Conservation (phyloP, 176 grass and related monocot species). For the Guadua angustifolia region DNA sequence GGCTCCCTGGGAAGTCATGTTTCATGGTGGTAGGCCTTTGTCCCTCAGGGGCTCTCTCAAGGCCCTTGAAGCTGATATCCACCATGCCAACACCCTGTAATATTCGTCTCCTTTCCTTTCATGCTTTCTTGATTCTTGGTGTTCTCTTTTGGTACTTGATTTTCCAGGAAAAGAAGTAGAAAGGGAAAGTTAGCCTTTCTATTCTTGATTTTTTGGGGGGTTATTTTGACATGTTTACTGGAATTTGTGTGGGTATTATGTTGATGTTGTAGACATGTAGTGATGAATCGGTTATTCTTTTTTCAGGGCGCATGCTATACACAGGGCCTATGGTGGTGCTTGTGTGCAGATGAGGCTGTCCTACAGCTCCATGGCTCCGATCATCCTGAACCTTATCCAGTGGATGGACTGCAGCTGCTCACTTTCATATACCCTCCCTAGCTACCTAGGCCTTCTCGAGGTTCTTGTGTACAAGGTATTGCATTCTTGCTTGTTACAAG, state of each 20-base stretch:
- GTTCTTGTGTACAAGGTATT: slow-evolving; percentile 90
- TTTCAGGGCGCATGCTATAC: slow-evolving; percentile 86
- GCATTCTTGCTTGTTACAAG: background rate
- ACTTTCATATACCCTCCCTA: slow-evolving; percentile 73
- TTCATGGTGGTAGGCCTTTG: slow-evolving; percentile 71
- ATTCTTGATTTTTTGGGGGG: slow-evolving; percentile 11
- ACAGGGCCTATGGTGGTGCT: slow-evolving; percentile 90
- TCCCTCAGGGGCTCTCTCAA: slow-evolving; percentile 93
- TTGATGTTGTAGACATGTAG: slow-evolving; percentile 20
- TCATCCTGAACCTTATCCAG: slow-evolving; percentile 94
- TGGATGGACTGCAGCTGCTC: slow-evolving; percentile 97
- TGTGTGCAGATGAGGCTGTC: slow-evolving; percentile 98
- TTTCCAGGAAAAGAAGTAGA: slow-evolving; percentile 14
- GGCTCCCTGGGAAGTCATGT: slow-evolving; percentile 57
- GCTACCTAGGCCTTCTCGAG: slow-evolving; percentile 94
- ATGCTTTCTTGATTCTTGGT: slow-evolving; percentile 24
- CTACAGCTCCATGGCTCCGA: slow-evolving; percentile 92
- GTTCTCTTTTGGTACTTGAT: slow-evolving; percentile 39
- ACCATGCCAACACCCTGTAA: slow-evolving; percentile 99
- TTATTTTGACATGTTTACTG: slow-evolving; percentile 14
- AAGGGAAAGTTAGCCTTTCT: slow-evolving; percentile 31
- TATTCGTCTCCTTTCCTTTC: slow-evolving; percentile 14
- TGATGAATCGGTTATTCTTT: slow-evolving; percentile 35
- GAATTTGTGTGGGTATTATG: slow-evolving; percentile 7
- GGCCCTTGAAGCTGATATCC: slow-evolving; percentile 95